Evolutionary conservation across 1,139 yeast genomes (phyloP), one percentile per base, ranked within the genome.

Genomic region (Geotrichum aggregatum): DNA sequence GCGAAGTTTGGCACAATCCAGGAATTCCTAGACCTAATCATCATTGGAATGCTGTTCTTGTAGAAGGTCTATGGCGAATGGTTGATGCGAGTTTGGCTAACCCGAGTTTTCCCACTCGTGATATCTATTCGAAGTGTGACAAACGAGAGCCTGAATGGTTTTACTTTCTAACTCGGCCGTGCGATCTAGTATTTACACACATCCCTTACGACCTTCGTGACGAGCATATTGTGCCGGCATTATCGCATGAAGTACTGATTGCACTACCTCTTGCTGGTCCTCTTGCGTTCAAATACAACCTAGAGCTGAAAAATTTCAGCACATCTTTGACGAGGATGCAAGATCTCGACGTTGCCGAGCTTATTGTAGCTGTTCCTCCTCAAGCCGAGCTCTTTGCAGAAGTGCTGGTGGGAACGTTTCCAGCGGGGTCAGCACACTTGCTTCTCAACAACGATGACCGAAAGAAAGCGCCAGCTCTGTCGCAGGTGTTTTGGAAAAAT

Each of bases 241-340:
- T 92, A 55, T 89, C 87, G 58, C 85, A 87, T 46, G 77, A 80
- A 58, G 81, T 85, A 40, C 92, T 94, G 16, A 76, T 88, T 58
- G 80, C 89, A 47, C 71, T 91, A 49, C 98, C 98, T 0, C 76
- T 95, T 44, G 81, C 86, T 14, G 87, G 88, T 63, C 92, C 96
- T 1, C 85, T 89, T 0, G 88, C 84, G 59, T 80, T 84, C 67
- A 74, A 72, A 40, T 78, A 81, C 61, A 73, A 75, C 2, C 66
- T 91, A 39, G 73, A 73, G 54, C 76, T 89, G 55, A 72, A 79
- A 57, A 84, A 82, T 64, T 91, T 78, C 69, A 86, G 87, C 66
- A 84, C 87, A 57, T 87, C 95, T 0, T 71, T 88, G 57, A 80
- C 92, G 3, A 78, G 84, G 58, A 70, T 91, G 58, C 75, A 78